Conservation (phyloP, 441 rosid species). For the Kokia cookei region DNA sequence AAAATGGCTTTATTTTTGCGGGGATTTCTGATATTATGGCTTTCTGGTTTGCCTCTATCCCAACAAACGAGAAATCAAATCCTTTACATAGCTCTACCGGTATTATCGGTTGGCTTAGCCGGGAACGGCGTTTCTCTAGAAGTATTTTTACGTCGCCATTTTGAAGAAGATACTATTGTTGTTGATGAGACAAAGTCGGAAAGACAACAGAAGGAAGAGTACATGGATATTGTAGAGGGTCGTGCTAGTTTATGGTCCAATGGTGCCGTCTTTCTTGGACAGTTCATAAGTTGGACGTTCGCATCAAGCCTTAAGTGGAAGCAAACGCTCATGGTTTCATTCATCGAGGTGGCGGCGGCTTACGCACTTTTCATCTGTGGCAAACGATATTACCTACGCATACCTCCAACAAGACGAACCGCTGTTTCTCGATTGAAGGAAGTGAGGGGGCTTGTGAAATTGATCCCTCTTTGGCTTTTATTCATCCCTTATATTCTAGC, state of each 20-base stretch:
- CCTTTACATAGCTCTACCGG: not conserved
- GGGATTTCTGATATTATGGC: not conserved
- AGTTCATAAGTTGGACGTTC: not conserved
- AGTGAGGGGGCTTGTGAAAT: not conserved
- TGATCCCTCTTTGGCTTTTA: not conserved
- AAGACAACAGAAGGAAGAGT: not conserved
- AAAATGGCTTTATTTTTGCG: not conserved
- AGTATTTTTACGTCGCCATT: not conserved
- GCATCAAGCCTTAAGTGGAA: not conserved
- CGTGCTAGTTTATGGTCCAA: not conserved
- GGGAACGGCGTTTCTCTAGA: rapidly evolving
- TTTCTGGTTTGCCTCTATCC: not conserved
- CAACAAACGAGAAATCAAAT: not conserved
- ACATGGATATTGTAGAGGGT: not conserved
- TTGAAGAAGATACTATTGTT: not conserved
- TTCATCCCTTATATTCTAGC: not conserved
- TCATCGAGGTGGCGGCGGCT: not conserved
- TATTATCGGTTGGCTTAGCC: not conserved
- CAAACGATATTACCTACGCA: not conserved
- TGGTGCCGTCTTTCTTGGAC: not conserved
- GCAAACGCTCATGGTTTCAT: not conserved
- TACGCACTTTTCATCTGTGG: not conserved
- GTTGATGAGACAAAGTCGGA: not conserved
- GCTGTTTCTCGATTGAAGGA: not conserved
- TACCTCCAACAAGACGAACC: not conserved